Evolutionary conservation across 2,329 filamentous ascomycete species (phyloP), one percentile per base, ranked within the genome.

Genomic region (Dactylellina leptospora): DNA sequence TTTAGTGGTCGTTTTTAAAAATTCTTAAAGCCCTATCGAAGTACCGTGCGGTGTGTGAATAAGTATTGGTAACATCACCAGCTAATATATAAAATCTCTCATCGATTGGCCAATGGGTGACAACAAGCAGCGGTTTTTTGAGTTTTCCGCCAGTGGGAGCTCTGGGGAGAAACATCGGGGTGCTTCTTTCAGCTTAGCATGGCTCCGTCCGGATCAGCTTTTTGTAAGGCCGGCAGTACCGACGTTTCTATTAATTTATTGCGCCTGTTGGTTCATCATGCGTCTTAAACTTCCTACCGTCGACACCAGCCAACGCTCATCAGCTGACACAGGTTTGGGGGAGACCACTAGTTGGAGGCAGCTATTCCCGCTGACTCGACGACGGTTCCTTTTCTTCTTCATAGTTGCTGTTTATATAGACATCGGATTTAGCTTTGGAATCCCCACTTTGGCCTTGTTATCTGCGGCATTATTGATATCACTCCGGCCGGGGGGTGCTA

Each of bases 391-490:
- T 44, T 22, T 16, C 25, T 28, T 36, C 33, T 40, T 54, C 45
- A 40, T 44, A 54, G 42, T 45, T 48, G 45, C 30, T 25, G 23
- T n/a, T 56, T 56, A 56, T 56, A 44, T 48, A 55, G 56, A 62
- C 64, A 56, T 61, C 64, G 42, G 64, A 42, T 70, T 70, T 56
- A 70, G 50, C 56, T 70, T 55, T 55, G 33, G 42, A 38, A 38
- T 53, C 56, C 42, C 66, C 66, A 71, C 66, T 47, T 28, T 47
- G 50, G 59, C 38, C 33, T 18, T 63, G 66, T 63, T 71, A 71
- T 71, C 58, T 71, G 66, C 66, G 66, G 66, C 51, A 71, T 71
- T 71, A 71, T 71, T 71, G 66, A 63, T 71, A 71, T 71, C 66
- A 63, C 36, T 51, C 59, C 64, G 50, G 56, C 56, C 64, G 30